These are phyloP conservation scores for Setaria viridis DNA, from an alignment of 202 grass and related monocot species.

Conservation along the genomic window DNA sequence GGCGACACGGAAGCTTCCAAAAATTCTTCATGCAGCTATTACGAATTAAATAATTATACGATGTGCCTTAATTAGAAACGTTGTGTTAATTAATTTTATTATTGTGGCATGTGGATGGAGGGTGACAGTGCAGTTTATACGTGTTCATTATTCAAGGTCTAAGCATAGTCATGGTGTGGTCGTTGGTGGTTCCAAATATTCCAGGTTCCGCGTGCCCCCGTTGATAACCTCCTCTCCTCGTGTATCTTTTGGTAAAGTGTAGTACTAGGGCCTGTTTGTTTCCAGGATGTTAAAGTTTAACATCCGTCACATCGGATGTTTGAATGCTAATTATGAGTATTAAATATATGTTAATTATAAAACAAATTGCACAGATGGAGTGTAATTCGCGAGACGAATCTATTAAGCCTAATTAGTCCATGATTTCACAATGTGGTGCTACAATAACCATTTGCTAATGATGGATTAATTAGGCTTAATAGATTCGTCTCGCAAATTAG, in stretches of 20 bases:
- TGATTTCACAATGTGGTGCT: too few relatives aligned
- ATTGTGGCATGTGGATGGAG: constrained; percentile 18
- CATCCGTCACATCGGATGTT: too few relatives aligned
- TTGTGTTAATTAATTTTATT: not conserved
- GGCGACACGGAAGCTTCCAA: constrained; percentile 7
- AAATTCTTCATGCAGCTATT: not conserved
- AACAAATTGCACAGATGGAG: too few relatives aligned
- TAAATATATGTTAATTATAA: too few relatives aligned
- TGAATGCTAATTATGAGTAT: too few relatives aligned
- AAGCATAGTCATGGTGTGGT: constrained; percentile 12
- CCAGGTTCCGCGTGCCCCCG: not conserved
- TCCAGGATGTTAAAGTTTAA: too few relatives aligned
- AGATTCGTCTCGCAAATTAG: too few relatives aligned
- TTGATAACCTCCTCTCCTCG: not conserved
- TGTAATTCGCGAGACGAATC: too few relatives aligned
- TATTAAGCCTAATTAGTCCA: too few relatives aligned
- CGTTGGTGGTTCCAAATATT: constrained; percentile 13
- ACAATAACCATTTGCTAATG: too few relatives aligned
- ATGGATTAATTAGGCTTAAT: too few relatives aligned
- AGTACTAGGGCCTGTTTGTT: not conserved
- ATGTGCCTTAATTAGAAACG: not conserved
- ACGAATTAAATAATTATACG: not conserved
- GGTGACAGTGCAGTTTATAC: not conserved
- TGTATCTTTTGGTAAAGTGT: not conserved
- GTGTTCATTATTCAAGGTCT: constrained; percentile 24